Evolutionary conservation across 805 yeast genomes (phyloP).

Genomic region (Nakazawaea ambrosiae): DNA sequence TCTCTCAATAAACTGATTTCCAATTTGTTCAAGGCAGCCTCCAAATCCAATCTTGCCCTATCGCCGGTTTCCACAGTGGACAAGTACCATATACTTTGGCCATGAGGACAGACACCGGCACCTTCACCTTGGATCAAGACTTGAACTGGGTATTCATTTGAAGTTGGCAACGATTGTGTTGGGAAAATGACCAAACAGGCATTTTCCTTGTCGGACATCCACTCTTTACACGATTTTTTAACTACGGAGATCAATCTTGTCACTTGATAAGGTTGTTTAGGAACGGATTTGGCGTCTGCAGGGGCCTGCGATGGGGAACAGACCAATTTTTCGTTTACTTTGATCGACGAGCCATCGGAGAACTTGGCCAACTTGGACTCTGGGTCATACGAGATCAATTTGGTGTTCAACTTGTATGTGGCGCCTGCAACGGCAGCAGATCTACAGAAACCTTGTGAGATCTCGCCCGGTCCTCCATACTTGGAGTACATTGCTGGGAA

Average conservation of each 20-base stretch:
- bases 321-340: slow-evolving; percentile 73
- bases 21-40: slow-evolving; percentile 71
- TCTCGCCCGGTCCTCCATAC: slow-evolving; percentile 94
- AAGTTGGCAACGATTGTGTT: slow-evolving; percentile 61
- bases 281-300: slow-evolving; percentile 30
- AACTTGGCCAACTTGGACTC: slow-evolving; percentile 59
- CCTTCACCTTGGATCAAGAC: slow-evolving; percentile 83
- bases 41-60: slow-evolving; percentile 71
- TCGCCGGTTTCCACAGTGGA: slow-evolving; percentile 67
- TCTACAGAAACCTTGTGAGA: slow-evolving; percentile 94
- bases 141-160: slow-evolving; percentile 73
- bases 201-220: slow-evolving; percentile 83
- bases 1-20: slow-evolving; percentile 79
- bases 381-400: slow-evolving; percentile 59
- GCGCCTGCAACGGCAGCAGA: slow-evolving; percentile 98
- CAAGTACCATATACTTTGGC: slow-evolving; percentile 86
- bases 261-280: slow-evolving; percentile 44
- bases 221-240: slow-evolving; percentile 79
- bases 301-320: slow-evolving; percentile 67
- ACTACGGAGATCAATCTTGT: slow-evolving; percentile 80
- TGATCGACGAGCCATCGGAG: slow-evolving; percentile 67
- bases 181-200: slow-evolving; percentile 92
- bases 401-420: slow-evolving; percentile 76
- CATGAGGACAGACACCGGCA: slow-evolving; percentile 80
- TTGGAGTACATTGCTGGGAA: slow-evolving; percentile 90